Conservation (phyloP, 2,329 filamentous ascomycete species). For the Annulohypoxylon truncatum region DNA sequence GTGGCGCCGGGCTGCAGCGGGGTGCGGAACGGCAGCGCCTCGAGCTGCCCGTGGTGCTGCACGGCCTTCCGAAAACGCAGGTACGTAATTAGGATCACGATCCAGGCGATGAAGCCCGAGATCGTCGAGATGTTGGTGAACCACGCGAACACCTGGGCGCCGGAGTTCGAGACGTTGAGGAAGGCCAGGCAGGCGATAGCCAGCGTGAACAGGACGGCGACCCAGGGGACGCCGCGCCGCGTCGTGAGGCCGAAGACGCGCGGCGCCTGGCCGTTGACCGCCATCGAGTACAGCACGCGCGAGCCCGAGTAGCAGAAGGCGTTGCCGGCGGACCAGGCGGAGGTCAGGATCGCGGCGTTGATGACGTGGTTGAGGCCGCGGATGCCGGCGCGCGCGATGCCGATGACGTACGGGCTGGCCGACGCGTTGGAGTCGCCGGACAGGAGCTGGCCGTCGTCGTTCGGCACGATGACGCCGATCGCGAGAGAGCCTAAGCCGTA, state of each 20-base stretch:
- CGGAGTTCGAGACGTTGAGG: constrained; percentile 73
- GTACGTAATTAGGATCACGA: constrained; percentile 68
- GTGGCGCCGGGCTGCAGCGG: constrained; percentile 72
- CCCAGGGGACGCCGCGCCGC: constrained; percentile 70
- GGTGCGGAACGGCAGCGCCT: constrained; percentile 64
- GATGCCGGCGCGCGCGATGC: constrained; percentile 75
- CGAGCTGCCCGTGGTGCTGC: constrained; percentile 61
- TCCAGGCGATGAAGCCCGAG: constrained; percentile 70
- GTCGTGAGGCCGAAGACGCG: constrained; percentile 69
- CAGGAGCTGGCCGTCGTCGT: constrained; percentile 71
- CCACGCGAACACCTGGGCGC: constrained; percentile 75
- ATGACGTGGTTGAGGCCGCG: constrained; percentile 72
- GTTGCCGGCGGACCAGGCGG: constrained; percentile 71
- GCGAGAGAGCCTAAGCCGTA: constrained; percentile 72
- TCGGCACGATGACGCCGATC: constrained; percentile 72
- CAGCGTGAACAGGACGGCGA: constrained; percentile 65
- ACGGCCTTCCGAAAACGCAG: constrained; percentile 70
- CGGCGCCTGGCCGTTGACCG: constrained; percentile 74
- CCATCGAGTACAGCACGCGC: constrained; percentile 76
- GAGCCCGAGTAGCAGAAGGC: constrained; percentile 74
- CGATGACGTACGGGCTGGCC: constrained; percentile 73
- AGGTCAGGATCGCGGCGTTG: constrained; percentile 75
- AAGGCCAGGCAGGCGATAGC: constrained; percentile 74
- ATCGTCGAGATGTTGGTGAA: constrained; percentile 77
- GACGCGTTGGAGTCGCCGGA: constrained; percentile 67